Evolutionary conservation across 23 red algal genomes (phyloP), one percentile per base, ranked within the genome.

Genomic region (Chondrus crispus): DNA sequence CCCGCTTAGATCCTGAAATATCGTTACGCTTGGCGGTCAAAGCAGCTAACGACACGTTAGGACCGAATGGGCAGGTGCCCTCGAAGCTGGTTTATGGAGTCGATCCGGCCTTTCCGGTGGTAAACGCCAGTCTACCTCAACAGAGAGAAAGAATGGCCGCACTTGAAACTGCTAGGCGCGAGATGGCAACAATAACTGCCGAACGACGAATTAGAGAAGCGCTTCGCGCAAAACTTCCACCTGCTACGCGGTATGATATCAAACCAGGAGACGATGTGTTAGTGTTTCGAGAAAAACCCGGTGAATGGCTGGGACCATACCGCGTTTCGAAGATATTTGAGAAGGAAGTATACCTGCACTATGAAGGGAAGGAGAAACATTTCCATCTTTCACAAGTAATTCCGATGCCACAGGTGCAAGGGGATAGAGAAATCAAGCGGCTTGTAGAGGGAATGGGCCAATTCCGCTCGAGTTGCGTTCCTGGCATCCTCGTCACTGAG

Each of bases 31-130:
- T 68, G 18, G 82, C 82, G 6, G 9, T 73, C 18, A 72, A 68
- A 46, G 13, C 2, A 1, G 73, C 73, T 18, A 87, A 87, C 58
- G 58, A 73, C 13, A 87, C 82, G 24, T 19, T 11, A 20, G 1
- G 82, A 40, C 82, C 63, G 6, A 28, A 72, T 14, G 82, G 82
- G 6, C 82, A 74, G 12, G 55, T 72, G 24, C 82, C 82, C 7
- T 46, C 54, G 19, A 11, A 45, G 7, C 50, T 87, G 14, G 62
- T 87, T 36, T 72, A 74, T 75, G 82, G 82, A 7, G 63, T 28
- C 7, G 26, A 74, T 9, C 82, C 66, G 0, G 19, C 24, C 5
- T 46, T 68, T 13, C 82, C 51, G 28, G n/a, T n/a, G 24, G 19
- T 40, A 26, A 19, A 18, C 7, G 10, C 37, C 28, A 18, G 1